These are phyloP conservation scores for Leucaena leucocephala DNA, from an alignment of 306 rosid genomes.

Conservation along the genomic window DNA sequence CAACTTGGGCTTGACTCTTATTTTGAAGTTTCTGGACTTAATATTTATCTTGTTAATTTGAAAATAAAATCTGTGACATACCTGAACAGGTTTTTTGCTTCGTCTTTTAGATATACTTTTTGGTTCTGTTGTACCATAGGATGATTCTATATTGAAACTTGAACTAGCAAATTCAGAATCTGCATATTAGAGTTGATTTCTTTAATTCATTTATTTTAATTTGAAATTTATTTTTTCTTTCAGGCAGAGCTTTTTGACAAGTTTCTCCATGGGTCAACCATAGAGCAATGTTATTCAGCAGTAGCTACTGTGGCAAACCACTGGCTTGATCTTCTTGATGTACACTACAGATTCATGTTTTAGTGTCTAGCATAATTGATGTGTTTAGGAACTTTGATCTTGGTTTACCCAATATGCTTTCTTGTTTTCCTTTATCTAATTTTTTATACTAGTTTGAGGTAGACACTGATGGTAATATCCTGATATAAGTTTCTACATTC, in stretches of 20 bases:
- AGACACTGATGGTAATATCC: conserved; percentile 28
- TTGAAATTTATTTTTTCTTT: conserved; percentile 34
- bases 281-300: conserved; percentile 88
- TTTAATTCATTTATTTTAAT: conserved; percentile 1
- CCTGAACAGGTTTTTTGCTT: conserved; percentile 10
- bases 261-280: conserved; percentile 88
- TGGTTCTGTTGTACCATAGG: conserved; percentile 14
- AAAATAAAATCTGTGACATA: background rate
- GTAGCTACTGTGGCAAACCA: conserved; percentile 89
- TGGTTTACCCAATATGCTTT: conserved; percentile 1
- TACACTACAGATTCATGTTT: conserved; percentile 46
- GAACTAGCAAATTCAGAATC: conserved; percentile 16
- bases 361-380: conserved; percentile 33
- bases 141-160: background rate
- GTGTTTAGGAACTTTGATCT: conserved; percentile 11
- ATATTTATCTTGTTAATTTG: background rate
- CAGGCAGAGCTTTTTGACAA: conserved; percentile 98
- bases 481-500: conserved; percentile 19
- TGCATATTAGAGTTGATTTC: conserved; percentile 12
- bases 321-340: conserved; percentile 99
- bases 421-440: background rate
- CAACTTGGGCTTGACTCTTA: background rate
- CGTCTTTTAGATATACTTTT: background rate
- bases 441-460: conserved; percentile 21
- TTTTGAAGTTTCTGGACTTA: background rate